Evolutionary conservation across 768 basidiomycete species (phyloP).

Genomic region (Collybia sordida): DNA sequence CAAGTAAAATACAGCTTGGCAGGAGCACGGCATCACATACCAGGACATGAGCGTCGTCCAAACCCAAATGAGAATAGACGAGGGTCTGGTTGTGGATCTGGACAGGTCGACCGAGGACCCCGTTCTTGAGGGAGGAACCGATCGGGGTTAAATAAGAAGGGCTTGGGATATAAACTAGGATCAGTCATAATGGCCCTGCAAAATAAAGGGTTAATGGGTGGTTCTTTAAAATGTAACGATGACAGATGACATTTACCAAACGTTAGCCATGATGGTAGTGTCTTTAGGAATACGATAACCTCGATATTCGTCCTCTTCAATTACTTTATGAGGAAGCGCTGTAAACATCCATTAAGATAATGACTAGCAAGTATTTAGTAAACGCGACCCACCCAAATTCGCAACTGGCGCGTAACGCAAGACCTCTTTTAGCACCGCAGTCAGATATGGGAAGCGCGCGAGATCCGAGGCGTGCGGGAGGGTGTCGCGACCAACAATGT

Average conservation of each 20-base stretch:
- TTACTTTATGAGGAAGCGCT: slow-evolving; percentile 43
- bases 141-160: slow-evolving; percentile 37
- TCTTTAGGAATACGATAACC: slow-evolving; percentile 46
- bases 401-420: slow-evolving; percentile 40
- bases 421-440: slow-evolving; percentile 38
- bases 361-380: neutral
- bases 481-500: slow-evolving; percentile 26
- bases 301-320: slow-evolving; percentile 43
- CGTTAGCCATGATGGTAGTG: slow-evolving; percentile 43
- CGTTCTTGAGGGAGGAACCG: slow-evolving; percentile 22
- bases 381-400: slow-evolving; percentile 18
- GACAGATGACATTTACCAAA: slow-evolving; percentile 31
- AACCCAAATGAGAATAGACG: slow-evolving; percentile 31
- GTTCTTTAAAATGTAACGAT: no score
- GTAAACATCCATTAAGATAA: neutral
- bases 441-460: slow-evolving; percentile 26
- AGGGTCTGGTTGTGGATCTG: slow-evolving; percentile 27
- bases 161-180: slow-evolving; percentile 36
- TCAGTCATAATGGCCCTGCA: slow-evolving; percentile 46
- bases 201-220: neutral
- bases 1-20: neutral
- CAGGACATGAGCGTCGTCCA: slow-evolving; percentile 32
- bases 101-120: neutral
- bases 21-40: slow-evolving; percentile 8
- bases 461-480: slow-evolving; percentile 32